Percentiles rank a stretch among this genome's conserved stretches.
These are phyloP conservation scores for Termitomyces sp. DNA, from an alignment of 1,284 basidiomycete genomes.

Conservation along the genomic window DNA sequence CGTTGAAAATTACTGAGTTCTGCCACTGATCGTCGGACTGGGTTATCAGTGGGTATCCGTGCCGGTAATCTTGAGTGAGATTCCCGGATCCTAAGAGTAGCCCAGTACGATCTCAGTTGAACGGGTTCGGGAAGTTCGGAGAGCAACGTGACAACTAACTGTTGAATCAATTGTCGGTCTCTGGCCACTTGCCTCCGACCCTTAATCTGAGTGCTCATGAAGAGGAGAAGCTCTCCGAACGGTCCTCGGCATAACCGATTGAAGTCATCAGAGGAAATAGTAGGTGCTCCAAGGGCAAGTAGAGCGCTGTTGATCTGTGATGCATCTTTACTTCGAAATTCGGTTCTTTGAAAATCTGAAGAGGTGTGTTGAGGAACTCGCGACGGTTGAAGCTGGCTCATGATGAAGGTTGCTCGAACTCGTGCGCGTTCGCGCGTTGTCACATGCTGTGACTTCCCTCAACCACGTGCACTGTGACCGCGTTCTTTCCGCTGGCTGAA, in stretches of 20 bases:
- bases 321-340: background rate
- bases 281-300: constrained; percentile 19
- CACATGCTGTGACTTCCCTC: background rate
- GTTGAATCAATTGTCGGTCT: constrained; percentile 13
- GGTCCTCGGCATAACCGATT: constrained; percentile 19
- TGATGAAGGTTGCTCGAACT: background rate
- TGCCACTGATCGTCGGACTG: constrained; percentile 13
- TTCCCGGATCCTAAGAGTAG: background rate
- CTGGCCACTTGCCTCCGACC: constrained; percentile 18
- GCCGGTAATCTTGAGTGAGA: background rate
- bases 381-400: constrained; percentile 2
- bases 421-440: background rate
- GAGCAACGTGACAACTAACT: constrained; percentile 8
- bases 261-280: constrained; percentile 19
- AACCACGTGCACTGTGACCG: too few species aligned
- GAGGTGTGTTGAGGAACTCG: constrained; percentile 6
- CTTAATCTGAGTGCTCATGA: constrained; percentile 20
- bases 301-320: constrained; percentile 12
- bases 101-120: background rate
- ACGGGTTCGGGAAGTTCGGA: background rate
- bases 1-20: constrained; percentile 13
- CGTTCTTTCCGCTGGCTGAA: too few species aligned
- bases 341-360: background rate
- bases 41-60: background rate
- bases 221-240: constrained; percentile 19